A percentile compares a stretch with the other conserved stretches of the same genome.
phyloP scores from a whole-genome alignment of 805 yeast genomes.

The Wickerhamiella nectarea region DNA sequence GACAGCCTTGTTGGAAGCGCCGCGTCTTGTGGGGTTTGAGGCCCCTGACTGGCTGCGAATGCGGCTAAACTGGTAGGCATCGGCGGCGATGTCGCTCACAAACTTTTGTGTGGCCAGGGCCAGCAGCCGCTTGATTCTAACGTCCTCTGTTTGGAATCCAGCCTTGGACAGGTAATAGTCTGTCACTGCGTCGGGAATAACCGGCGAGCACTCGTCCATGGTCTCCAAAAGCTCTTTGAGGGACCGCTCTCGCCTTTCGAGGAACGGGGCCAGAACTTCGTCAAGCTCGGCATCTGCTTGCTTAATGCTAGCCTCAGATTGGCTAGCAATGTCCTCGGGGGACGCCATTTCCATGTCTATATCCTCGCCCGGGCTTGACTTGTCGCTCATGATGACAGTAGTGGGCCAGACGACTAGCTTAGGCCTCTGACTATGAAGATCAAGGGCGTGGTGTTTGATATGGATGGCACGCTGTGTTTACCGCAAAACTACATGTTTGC shows the following conservation, averaged over 20 bases:
- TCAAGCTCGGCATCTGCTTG: conserved; percentile 9
- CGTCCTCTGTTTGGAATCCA: conserved; percentile 71
- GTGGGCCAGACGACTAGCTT: neutral
- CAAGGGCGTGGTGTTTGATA: conserved; percentile 53
- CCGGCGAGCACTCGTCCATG: conserved; percentile 91
- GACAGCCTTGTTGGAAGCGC: conserved; percentile 64
- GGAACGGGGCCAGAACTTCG: conserved; percentile 17
- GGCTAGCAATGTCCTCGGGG: conserved; percentile 4
- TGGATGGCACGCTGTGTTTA: conserved; percentile 65
- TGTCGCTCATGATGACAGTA: neutral
- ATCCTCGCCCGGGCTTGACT: conserved; percentile 1
- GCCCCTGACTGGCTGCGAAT: conserved; percentile 83
- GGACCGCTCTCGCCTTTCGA: conserved; percentile 21
- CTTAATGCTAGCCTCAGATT: conserved; percentile 1
- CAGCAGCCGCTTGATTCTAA: conserved; percentile 63
- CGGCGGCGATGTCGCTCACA: conserved; percentile 85
- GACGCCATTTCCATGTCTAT: conserved; percentile 2
- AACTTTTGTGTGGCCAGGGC: conserved; percentile 96
- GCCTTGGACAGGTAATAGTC: conserved; percentile 79
- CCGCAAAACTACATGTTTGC: conserved; percentile 36
- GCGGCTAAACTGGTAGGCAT: conserved; percentile 89
- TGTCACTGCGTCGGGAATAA: conserved; percentile 92
- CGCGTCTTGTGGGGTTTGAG: conserved; percentile 62
- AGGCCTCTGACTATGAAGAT: conserved; percentile 18
- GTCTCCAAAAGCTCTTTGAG: conserved; percentile 69